Base-by-base conservation (phyloP, 192 early-diverging fungal species). In the Umbelopsis sp. region DNA sequence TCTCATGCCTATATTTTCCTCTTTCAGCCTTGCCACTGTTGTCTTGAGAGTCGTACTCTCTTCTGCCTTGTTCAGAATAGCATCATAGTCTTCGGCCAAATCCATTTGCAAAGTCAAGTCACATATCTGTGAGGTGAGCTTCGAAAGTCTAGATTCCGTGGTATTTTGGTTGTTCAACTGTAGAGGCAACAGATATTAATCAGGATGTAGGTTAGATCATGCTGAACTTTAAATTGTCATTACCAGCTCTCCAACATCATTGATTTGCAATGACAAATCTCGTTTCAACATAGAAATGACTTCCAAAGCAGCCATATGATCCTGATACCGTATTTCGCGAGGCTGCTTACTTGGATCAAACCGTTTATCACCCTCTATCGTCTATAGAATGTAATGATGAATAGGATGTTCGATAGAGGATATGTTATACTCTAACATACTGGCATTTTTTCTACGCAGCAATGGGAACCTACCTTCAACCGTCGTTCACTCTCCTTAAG, bases 41-140 rank as follows among this genome's bases (percentile, higher is more conserved):
- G 56, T 62, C 34, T 62, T 62, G 11, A 62, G 31, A 14, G 56
- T 34, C 3, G 56, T 62, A n/a, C 56, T 62, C 26, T 62, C 56
- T 34, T 62, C 56, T 62, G 56, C 56, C 56, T 62, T 62, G 12
- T 62, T 62, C 31, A 62, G 34, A 12, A 62, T 62, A 2, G 56
- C 56, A 34, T 62, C 56, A 62, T 62, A 62, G 17, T 62, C 56
- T 34, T 62, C 56, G 0, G 56, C 24, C 0, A 31, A 34, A 34
- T 62, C 20, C 29, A 62, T 29, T 34, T 62, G 56, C 29, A 62
- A 16, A 10, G 56, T 62, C 16, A 62, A 12, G 20, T 62, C 26
- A 17, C 56, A 62, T 20, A 62, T 62, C 26, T 62, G 56, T 20
- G 56, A 62, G 16, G 56, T 62, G 12, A 62, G 17, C 31, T 26